A percentile compares a stretch with the other conserved stretches of the same genome.
These are phyloP conservation scores for Arthrobotrys conoides DNA, from an alignment of 2,329 filamentous ascomycete species.

Conservation along the genomic window DNA sequence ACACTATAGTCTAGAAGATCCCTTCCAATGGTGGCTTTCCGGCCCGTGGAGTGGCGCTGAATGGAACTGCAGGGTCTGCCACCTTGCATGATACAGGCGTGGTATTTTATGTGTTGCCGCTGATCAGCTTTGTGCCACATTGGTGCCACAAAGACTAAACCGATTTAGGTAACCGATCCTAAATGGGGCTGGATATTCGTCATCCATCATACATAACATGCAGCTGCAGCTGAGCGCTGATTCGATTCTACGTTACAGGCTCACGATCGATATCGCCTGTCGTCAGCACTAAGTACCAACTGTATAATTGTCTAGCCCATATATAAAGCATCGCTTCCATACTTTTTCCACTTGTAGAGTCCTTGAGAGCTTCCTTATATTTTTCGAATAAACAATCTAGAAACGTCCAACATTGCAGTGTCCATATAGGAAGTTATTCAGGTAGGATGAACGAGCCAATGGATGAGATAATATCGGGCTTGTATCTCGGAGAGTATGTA, in stretches of 20 bases:
- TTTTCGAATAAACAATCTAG: background rate
- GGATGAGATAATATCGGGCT: constrained; percentile 46
- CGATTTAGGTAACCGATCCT: constrained; percentile 21
- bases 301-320: no score
- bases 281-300: no score
- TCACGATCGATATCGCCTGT: no score
- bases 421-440: background rate
- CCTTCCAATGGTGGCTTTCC: background rate
- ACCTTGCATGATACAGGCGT: constrained; percentile 8
- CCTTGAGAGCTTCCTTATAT: background rate
- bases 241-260: no score
- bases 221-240: no score
- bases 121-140: background rate
- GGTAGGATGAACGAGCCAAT: constrained; percentile 51
- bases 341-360: background rate
- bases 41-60: constrained; percentile 4
- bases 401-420: background rate
- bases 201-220: background rate
- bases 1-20: background rate
- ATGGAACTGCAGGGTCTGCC: constrained; percentile 1
- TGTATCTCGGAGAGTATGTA: constrained; percentile 58
- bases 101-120: constrained; percentile 40
- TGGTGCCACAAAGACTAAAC: constrained; percentile 5
- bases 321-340: no score
- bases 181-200: constrained; percentile 33